Percentiles rank a stretch among this genome's conserved stretches.
Conservation (phyloP, 176 grass and related monocot genomes). For the Pharus latifolius region DNA sequence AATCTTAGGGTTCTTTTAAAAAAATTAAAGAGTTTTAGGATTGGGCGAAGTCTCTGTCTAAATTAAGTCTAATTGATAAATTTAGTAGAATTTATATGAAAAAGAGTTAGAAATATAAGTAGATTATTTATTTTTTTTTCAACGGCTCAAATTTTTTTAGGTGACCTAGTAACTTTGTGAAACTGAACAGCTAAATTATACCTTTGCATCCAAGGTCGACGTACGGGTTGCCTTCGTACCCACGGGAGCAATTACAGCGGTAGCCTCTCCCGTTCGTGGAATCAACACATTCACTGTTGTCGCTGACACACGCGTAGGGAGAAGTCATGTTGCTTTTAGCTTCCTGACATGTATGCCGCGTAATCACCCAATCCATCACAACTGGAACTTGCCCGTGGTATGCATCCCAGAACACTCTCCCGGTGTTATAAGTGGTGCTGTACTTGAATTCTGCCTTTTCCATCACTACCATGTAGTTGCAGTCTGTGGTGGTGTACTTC, state of each 20-base stretch:
- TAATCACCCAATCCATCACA: constrained; percentile 11
- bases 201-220: constrained; percentile 7
- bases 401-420: neutral
- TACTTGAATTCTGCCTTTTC: constrained; percentile 2
- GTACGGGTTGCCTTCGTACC: constrained; percentile 11
- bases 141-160: neutral
- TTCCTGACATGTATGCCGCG: neutral
- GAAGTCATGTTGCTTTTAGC: neutral
- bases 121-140: no score
- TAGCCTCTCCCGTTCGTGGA: neutral
- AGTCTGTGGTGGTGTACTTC: constrained; percentile 1
- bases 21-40: no score
- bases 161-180: neutral
- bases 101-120: no score
- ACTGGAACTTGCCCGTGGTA: neutral
- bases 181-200: neutral
- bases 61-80: no score
- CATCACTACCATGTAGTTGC: neutral
- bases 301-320: neutral
- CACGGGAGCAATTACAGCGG: neutral
- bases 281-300: neutral
- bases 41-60: no score
- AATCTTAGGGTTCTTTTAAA: no score
- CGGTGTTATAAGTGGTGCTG: constrained; percentile 3
- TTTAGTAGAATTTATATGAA: no score